Base-by-base conservation (phyloP, 371 early-diverging fungal genomes). In the Actinomucor elegans region DNA sequence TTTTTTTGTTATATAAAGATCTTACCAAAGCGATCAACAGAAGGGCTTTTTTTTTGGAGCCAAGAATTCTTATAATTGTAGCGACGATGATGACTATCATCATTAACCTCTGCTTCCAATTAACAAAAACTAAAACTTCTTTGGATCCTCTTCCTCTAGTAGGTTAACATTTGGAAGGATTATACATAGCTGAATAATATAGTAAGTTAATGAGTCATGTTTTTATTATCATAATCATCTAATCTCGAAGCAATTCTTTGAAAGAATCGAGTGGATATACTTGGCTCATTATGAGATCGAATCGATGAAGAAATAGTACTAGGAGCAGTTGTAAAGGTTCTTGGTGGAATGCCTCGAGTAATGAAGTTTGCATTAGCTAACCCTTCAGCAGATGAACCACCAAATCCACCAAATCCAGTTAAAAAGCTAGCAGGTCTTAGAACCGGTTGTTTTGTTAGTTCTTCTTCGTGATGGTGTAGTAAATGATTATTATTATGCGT, bases 211-310 rank as follows among this genome's bases (percentile, higher is more conserved):
- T 31, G 31, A 31, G 11, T n/a, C n/a, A 15, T 3, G 5, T 21
- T 29, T 14, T 61, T 65, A 23, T 66, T 66, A 20, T 71, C 64
- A 37, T 73, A 64, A 32, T 65, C 61, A 38, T 77, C 73, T 34
- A 77, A 44, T 27, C 73, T 55, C 7, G 67, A 68, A 12, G 77
- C 65, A 14, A 77, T 40, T 26, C 73, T 67, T 45, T 73, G 77
- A 52, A 77, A 77, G 48, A 77, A 73, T 17, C 71, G 57, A 15
- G 77, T 77, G 8, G 69, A 69, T 45, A 77, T 73, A 52, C 77
- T 77, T 0, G 77, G 73, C 10, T 54, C 65, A 45, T 58, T 52
- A 9, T 40, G 48, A n/a, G 10, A 35, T 51, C n/a, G 28, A n/a
- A n/a, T 38, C 18, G 38, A 18, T 18, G 38, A 15, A 38, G 38